phyloP scores from a whole-genome alignment of 495 filamentous ascomycete genomes.

The Friedmanniomyces simplex region DNA sequence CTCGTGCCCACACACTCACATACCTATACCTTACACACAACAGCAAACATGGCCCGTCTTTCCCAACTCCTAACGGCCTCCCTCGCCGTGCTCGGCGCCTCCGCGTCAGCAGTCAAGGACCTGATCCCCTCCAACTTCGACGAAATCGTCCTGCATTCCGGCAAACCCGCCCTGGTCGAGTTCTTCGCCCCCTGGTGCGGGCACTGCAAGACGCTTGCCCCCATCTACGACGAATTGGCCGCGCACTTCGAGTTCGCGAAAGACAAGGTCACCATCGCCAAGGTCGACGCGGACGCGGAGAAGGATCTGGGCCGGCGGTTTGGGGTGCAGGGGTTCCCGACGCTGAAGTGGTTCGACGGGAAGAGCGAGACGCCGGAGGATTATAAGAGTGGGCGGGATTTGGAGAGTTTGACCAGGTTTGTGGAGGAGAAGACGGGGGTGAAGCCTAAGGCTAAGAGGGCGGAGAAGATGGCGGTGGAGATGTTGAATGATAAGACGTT shows the following conservation, averaged over 20 bases:
- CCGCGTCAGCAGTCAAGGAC: constrained; percentile 12
- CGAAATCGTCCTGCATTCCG: constrained; percentile 72
- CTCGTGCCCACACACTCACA: neutral
- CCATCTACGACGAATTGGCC: constrained; percentile 90
- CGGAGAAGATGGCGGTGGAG: constrained; percentile 60
- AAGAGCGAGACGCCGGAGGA: constrained; percentile 81
- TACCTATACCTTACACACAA: neutral
- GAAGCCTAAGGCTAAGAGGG: constrained; percentile 61
- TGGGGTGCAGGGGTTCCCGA: constrained; percentile 89
- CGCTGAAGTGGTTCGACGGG: constrained; percentile 95
- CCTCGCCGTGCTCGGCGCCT: constrained; percentile 4
- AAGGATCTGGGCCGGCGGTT: constrained; percentile 72
- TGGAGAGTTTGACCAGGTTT: constrained; percentile 74
- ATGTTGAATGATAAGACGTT: constrained; percentile 74
- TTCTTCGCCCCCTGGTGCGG: constrained; percentile 99
- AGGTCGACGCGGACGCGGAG: constrained; percentile 91
- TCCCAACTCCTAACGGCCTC: neutral
- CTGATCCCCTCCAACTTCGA: constrained; percentile 70
- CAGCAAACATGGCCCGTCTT: constrained; percentile 12
- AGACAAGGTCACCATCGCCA: constrained; percentile 80
- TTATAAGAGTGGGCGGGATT: constrained; percentile 76
- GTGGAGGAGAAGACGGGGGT: constrained; percentile 82
- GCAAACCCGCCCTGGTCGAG: constrained; percentile 93
- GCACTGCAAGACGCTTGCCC: constrained; percentile 95
- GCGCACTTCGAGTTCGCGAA: constrained; percentile 56